Base-by-base conservation (phyloP, 352 stramenopile genomes). In the Phytopythium boreale region DNA sequence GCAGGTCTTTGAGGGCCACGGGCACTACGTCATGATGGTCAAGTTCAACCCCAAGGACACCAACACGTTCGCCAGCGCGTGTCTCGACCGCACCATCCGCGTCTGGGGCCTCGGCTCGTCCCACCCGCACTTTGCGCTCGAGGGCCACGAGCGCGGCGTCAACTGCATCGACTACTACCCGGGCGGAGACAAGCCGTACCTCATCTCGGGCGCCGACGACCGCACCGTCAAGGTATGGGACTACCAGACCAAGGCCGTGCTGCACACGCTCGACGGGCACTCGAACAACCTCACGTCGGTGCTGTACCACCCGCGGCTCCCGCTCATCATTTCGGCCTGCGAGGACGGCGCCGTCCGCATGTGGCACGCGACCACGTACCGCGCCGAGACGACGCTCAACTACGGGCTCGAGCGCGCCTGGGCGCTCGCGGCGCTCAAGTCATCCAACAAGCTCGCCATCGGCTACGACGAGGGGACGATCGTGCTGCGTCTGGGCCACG, bases 21-120 rank as follows among this genome's bases (percentile, higher is more conserved):
- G 87, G 3, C 97, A 99, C 77, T 99, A 99, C 74, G 97, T 99
- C 58, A 99, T 99, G 98, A 98, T 98, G 93, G 95, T 98, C 65
- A 98, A 98, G 76, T 99, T 99, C 79, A 99, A 99, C 82, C 97
- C 96, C 19, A 99, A 99, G 79, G 98, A 99, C 76, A 96, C 90
- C 44, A 99, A 99, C 75, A 98, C 96, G 31, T 99, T 99, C 70
- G 98, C 98, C 3, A 98, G 86, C 22, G 97, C 97, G 3, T 98
- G 91, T 67, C 88, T 99, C 37, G 98, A 99, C 85, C 80, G 96
- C 52, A 98, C 90, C 27, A 98, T 99, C 67, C 98, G 98, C 66
- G 97, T 98, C 37, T 97, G 88, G 80, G 96, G 96, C 8, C 79
- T 99, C 24, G 92, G 91, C 27, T 92, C 89, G 15, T 84, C 87